Evolutionary conservation across 768 basidiomycete species (phyloP), one percentile per base, ranked within the genome.

Genomic region (Botryobasidium botryosum): DNA sequence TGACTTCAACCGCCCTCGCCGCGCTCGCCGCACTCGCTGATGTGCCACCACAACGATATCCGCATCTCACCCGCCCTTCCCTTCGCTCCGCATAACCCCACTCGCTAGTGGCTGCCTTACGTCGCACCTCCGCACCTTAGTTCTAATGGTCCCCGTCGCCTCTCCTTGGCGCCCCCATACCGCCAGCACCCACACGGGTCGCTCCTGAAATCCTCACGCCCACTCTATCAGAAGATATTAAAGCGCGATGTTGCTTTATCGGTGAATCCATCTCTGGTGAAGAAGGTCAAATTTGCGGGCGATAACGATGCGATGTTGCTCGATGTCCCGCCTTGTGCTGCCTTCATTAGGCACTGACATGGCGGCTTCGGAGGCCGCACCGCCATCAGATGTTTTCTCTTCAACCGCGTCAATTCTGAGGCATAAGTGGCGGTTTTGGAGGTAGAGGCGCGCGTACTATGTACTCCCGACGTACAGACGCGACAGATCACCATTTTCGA

Each of bases 171-270:
- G 66, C 76, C 3, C 64, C 71, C 4, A 68, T 77, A 17, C 75
- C 70, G 46, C 72, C 76, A 18, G 62, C 74, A 1, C 74, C 65
- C 2, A 74, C 74, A 1, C 74, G 74, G 2, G 77, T 92, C 1
- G 85, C 90, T 1, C 68, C 72, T 52, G 82, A 82, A 52, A 65
- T 92, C 24, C 67, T 96, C 29, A 79, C 81, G 1, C 82, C 86
- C 44, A 61, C 67, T 2, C 65, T 91, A n/a, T 60, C 94, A 13
- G 88, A 96, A 59, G 80, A 90, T 51, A 77, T 96, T 48, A 85
- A 94, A 60, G 81, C 80, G 2, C 75, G 88, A 3, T 80, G 77
- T 46, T 91, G 85, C 57, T 90, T 94, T 53, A 90, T 96, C 21
- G 78, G 83, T 23, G 67, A 70, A 3, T 58, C 67, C 1, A 63